Evolutionary conservation across 2,329 filamentous ascomycete genomes (phyloP).

Genomic region (Parastagonospora nodorum): DNA sequence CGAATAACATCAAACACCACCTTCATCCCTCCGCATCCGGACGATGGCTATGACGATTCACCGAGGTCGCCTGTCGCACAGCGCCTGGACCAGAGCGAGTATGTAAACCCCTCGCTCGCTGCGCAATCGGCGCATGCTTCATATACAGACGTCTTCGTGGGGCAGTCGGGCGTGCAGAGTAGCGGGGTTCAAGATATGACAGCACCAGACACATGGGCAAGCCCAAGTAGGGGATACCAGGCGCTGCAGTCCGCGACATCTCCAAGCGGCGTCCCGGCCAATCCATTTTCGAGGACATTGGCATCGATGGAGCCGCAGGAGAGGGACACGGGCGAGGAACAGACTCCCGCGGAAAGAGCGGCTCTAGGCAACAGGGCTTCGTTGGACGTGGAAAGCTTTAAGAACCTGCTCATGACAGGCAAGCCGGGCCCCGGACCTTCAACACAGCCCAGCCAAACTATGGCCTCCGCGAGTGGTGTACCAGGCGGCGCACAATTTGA

Average conservation of each 20-base stretch:
- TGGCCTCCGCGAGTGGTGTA: conserved; percentile 26
- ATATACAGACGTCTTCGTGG: conserved; percentile 17
- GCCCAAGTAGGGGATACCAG: conserved; percentile 23
- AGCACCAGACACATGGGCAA: conserved; percentile 27
- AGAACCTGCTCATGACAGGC: conserved; percentile 75
- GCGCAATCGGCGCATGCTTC: conserved; percentile 22
- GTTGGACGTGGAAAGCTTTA: conserved; percentile 79
- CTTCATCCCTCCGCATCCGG: conserved; percentile 42
- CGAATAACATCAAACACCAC: conserved; percentile 55
- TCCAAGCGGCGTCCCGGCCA: conserved; percentile 32
- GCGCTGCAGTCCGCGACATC: conserved; percentile 16
- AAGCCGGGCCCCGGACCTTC: conserved; percentile 52
- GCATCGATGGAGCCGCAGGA: conserved; percentile 42
- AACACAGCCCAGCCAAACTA: conserved; percentile 28
- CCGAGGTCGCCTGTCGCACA: conserved; percentile 21
- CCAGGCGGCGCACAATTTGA: conserved; percentile 35
- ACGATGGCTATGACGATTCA: conserved; percentile 26
- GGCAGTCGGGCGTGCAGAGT: conserved; percentile 18
- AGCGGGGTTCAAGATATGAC: conserved; percentile 32
- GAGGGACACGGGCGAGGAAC: conserved; percentile 31
- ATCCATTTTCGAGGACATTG: conserved; percentile 48
- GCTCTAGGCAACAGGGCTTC: conserved; percentile 47
- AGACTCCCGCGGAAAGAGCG: conserved; percentile 30
- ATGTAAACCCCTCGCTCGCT: conserved; percentile 24
- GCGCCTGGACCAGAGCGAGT: conserved; percentile 12